Evolutionary conservation across 768 basidiomycete genomes (phyloP).

Genomic region (Mrakia gelida): DNA sequence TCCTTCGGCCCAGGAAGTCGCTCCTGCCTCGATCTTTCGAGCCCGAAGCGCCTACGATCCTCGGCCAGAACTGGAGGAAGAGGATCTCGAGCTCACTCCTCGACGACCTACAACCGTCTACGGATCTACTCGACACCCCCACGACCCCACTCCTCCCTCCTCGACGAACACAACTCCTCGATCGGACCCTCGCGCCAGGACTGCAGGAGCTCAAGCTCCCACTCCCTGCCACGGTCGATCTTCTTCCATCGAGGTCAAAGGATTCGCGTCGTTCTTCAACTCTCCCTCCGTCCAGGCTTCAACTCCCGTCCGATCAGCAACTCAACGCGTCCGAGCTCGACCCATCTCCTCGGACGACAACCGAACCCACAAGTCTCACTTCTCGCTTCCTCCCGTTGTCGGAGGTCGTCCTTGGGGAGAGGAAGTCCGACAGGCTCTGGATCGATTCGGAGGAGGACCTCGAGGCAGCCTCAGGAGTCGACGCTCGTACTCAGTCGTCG

Average conservation of each 20-base stretch:
- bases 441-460: background rate
- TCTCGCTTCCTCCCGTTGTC: conserved; percentile 10
- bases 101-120: background rate
- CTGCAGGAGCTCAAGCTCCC: conserved; percentile 5
- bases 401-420: conserved; percentile 3
- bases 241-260: conserved; percentile 15
- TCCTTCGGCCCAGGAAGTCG: background rate
- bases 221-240: conserved; percentile 26
- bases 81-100: conserved; percentile 3
- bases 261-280: background rate
- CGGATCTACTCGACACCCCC: background rate
- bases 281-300: conserved; percentile 16
- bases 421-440: conserved; percentile 6
- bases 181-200: background rate
- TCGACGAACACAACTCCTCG: conserved; percentile 2
- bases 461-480: conserved; percentile 8
- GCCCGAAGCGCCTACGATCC: conserved; percentile 7
- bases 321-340: background rate
- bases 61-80: background rate
- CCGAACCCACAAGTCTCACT: conserved; percentile 19
- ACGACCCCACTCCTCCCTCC: background rate
- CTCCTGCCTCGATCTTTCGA: background rate
- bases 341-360: background rate
- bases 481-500: conserved; percentile 1
- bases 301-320: background rate